Conservation (phyloP, 2,329 filamentous ascomycete genomes). For the Orbilia quercus region DNA sequence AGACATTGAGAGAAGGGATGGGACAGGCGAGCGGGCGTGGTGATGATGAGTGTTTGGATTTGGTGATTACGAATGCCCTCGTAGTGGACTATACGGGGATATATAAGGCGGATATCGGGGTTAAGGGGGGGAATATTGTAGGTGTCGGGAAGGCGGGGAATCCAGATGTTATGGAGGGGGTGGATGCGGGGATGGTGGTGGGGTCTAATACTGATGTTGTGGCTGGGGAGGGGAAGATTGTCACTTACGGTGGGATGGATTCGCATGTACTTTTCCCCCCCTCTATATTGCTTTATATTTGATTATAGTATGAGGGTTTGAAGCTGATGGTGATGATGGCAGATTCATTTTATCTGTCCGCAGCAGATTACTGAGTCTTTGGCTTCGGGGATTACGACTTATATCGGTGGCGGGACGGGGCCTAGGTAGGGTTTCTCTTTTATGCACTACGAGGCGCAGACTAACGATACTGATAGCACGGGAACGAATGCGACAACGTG, state of each 20-base stretch:
- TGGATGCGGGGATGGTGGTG: conserved; percentile 80
- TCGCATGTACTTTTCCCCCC: conserved; percentile 65
- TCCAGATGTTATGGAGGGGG: conserved; percentile 94
- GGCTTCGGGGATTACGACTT: conserved; percentile 86
- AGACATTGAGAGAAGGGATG: conserved; percentile 94
- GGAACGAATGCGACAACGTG: conserved; percentile 93
- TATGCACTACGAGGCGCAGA: conserved; percentile 5
- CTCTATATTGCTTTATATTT: no score
- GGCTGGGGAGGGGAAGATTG: conserved; percentile 87
- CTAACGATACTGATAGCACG: conserved; percentile 64
- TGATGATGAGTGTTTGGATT: conserved; percentile 79
- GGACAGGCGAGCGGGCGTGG: conserved; percentile 84
- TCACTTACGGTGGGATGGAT: conserved; percentile 91
- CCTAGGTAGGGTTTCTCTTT: conserved; percentile 72
- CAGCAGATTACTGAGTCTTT: conserved; percentile 88
- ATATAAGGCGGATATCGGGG: conserved; percentile 95
- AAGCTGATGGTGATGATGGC: conserved; percentile 22
- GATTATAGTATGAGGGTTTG: no score
- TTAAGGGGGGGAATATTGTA: conserved; percentile 86
- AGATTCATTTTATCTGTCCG: conserved; percentile 85
- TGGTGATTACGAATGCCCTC: conserved; percentile 88
- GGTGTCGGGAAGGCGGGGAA: conserved; percentile 96
- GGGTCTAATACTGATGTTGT: conserved; percentile 92
- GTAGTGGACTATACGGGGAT: conserved; percentile 93
- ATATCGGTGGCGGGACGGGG: conserved; percentile 90